Evolutionary conservation across 2,329 filamentous ascomycete genomes (phyloP), one percentile per base, ranked within the genome.

Genomic region (Aspergillus candidus): DNA sequence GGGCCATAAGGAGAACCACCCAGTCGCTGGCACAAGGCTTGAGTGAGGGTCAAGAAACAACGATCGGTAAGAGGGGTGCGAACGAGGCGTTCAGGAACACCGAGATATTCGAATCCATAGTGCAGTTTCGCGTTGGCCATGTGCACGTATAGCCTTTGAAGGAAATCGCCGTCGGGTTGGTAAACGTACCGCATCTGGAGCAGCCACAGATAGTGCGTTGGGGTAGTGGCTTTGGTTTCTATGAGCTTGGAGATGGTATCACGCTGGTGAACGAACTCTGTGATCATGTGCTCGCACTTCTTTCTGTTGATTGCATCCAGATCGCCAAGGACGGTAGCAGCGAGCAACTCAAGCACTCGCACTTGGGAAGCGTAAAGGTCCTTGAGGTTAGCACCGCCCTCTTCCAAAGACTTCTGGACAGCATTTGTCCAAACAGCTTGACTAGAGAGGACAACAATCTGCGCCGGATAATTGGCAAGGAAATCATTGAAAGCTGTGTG

Each of bases 241-340:
- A 90, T 78, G 18, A 99, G 80, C 66, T 88, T 94, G 60, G 91
- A 85, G 52, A 97, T 93, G 13, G 85, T 80, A 66, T 98, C 93
- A 49, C 93, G 86, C 67, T 99, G 94, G 64, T 98, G 93, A 11
- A 99, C 93, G 62, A 93, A 97, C 65, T 98, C 94, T 0, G 94
- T 99, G 61, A 99, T 98, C 53, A 98, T 79, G 68, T 96, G 91
- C 66, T 99, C 93, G 68, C 91, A 98, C 73, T 95, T 96, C 76
- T 95, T 95, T 50, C 93, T 80, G 61, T 86, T 81, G 39, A 96
- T 86, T 6, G 88, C 74, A 53, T 90, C 86, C 15, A 98, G 78
- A 59, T 98, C 90, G 32, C 87, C 88, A 12, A 98, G 76, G 11
- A 99, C 93, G 3, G 88, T 91, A 32, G 86, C 79, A 14, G 93